A percentile compares a stretch with the other conserved stretches of the same genome.
Evolutionary conservation across 78 protist genomes (phyloP).

Genomic region (Polysphondylium violaceum): DNA sequence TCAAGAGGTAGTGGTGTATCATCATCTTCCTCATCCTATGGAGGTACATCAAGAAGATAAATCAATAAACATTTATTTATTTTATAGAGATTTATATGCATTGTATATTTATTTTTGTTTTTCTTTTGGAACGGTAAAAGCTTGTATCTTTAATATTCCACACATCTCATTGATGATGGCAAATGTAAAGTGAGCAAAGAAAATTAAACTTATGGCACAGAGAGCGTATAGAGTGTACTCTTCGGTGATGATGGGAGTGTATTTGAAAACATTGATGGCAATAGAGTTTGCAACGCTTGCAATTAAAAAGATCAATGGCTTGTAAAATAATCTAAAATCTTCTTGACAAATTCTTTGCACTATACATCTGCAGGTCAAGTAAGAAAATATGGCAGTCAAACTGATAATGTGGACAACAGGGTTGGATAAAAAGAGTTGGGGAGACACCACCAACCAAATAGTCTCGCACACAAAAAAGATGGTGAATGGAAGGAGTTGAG

Average conservation of each 20-base stretch:
- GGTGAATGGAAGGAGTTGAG: slow-evolving; percentile 67
- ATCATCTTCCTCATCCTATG: slow-evolving; percentile 37
- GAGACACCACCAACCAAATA: slow-evolving; percentile 55
- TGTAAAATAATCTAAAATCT: slow-evolving; percentile 76
- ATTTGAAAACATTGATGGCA: not conserved
- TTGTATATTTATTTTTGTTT: not conserved
- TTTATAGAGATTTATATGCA: too few relatives aligned
- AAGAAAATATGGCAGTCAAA: slow-evolving; percentile 61
- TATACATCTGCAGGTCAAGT: slow-evolving; percentile 59
- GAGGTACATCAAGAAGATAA: slow-evolving; percentile 68
- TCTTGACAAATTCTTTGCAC: slow-evolving; percentile 73
- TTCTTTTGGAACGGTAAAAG: slow-evolving; percentile 58
- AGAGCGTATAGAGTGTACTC: slow-evolving; percentile 8
- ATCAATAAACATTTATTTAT: too few relatives aligned
- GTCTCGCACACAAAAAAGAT: slow-evolving; percentile 24
- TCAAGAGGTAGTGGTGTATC: slow-evolving; percentile 29
- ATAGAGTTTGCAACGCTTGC: slow-evolving; percentile 21
- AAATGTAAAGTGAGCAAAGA: slow-evolving; percentile 31
- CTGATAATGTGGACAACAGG: slow-evolving; percentile 52
- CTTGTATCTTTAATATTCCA: slow-evolving; percentile 25
- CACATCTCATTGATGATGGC: slow-evolving; percentile 63
- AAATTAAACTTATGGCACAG: slow-evolving; percentile 24
- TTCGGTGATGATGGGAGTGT: slow-evolving; percentile 13
- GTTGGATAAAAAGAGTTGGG: not conserved
- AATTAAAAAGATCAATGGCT: slow-evolving; percentile 64